Evolutionary conservation across 306 rosid species (phyloP).

Genomic region (Prunus salicina): DNA sequence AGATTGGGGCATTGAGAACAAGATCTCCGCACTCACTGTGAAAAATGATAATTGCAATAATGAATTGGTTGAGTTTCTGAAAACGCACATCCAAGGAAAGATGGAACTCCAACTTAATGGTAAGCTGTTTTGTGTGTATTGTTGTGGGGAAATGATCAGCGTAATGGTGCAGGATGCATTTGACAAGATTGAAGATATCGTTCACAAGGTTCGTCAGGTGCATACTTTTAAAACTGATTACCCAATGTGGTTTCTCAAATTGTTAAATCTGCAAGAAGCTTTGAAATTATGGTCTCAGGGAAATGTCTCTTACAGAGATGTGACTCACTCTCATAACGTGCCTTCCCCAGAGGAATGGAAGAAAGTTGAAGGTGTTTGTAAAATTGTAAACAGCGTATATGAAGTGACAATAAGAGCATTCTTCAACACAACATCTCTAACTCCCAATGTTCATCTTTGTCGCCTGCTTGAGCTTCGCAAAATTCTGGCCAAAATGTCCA

Average conservation of each 20-base stretch:
- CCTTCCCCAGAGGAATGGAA: slow-evolving; percentile 13
- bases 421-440: neutral
- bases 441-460: slow-evolving; percentile 12
- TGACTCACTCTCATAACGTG: neutral
- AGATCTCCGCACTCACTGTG: slow-evolving; percentile 8
- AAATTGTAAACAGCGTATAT: slow-evolving; percentile 4
- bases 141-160: slow-evolving; percentile 10
- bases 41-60: neutral
- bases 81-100: neutral
- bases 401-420: neutral
- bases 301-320: neutral
- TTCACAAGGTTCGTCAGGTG: neutral
- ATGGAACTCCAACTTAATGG: no score
- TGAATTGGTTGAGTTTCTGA: neutral
- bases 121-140: neutral
- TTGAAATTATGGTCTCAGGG: neutral
- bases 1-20: slow-evolving; percentile 11
- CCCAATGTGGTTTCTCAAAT: slow-evolving; percentile 12
- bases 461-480: slow-evolving; percentile 1
- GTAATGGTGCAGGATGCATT: slow-evolving; percentile 6
- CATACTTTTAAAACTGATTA: neutral
- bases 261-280: neutral
- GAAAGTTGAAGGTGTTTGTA: slow-evolving; percentile 2
- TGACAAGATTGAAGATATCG: slow-evolving; percentile 3
- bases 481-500: neutral